Evolutionary conservation across 2,329 filamentous ascomycete species (phyloP).

Genomic region (Neospermospora avenae): DNA sequence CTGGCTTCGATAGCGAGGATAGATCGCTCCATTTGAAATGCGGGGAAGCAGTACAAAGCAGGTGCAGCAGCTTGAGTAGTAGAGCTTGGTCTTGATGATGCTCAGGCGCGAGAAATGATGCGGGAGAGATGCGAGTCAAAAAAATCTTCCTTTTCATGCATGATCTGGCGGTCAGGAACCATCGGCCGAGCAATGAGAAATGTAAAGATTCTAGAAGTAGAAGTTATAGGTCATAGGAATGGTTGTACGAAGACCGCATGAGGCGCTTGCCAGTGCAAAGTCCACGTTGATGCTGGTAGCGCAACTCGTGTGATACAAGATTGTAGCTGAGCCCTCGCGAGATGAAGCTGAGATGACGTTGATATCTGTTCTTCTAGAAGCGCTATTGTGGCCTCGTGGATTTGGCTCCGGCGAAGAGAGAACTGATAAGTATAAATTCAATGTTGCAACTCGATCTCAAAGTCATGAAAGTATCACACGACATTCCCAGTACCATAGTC

Average conservation of each 20-base stretch:
- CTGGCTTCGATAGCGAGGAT: not conserved
- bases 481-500: too few species aligned
- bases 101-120: too few species aligned
- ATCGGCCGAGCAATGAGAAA: not conserved
- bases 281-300: not conserved
- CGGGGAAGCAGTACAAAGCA: not conserved
- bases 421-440: too few species aligned
- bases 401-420: not conserved
- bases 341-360: too few species aligned
- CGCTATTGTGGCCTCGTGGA: not conserved
- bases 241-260: not conserved
- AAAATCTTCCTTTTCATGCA: not conserved
- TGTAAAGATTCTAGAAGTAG: not conserved
- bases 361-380: too few species aligned
- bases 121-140: too few species aligned
- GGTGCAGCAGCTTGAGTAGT: not conserved
- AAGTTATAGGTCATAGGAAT: not conserved
- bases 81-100: not conserved
- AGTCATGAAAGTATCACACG: too few species aligned
- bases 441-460: too few species aligned
- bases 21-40: not conserved
- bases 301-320: not conserved
- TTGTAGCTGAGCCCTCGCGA: not conserved
- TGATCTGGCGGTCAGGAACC: not conserved
- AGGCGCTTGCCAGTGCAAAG: not conserved